These are phyloP conservation scores for Neophaeococcomyces mojaviensis DNA, from an alignment of 2,329 filamentous ascomycete species.

Conservation along the genomic window DNA sequence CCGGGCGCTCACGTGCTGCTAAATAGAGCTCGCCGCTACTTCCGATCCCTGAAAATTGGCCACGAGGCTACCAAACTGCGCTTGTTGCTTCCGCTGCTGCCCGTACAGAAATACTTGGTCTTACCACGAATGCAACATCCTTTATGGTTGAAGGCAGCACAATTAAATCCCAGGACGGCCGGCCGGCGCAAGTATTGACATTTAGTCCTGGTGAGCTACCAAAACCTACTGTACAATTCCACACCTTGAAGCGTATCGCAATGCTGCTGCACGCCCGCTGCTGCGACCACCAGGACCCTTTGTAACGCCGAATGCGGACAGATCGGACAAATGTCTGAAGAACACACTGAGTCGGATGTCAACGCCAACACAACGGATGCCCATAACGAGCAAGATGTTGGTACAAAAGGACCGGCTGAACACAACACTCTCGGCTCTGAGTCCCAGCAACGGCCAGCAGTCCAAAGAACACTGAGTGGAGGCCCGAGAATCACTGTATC, in stretches of 20 bases:
- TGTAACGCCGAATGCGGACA: slow-evolving; percentile 1
- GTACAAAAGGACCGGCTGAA: slow-evolving; percentile 20
- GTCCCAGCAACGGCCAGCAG: slow-evolving; percentile 20
- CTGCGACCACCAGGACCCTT: not conserved
- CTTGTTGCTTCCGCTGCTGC: not conserved
- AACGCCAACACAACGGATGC: slow-evolving; percentile 9
- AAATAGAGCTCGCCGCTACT: not conserved
- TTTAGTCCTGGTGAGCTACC: not conserved
- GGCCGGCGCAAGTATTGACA: not conserved
- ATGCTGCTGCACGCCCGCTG: not conserved
- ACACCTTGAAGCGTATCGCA: not conserved
- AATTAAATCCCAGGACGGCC: not conserved
- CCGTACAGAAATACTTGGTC: not conserved
- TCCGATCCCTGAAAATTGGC: not conserved
- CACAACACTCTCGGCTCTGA: slow-evolving; percentile 19
- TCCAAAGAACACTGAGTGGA: slow-evolving; percentile 9
- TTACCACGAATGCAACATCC: not conserved
- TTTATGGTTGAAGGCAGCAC: not conserved
- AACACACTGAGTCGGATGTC: slow-evolving; percentile 14
- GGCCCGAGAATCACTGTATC: slow-evolving; percentile 21
- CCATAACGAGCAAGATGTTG: slow-evolving; percentile 7
- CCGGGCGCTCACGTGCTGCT: not conserved
- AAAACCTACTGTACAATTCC: not conserved
- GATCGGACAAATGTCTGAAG: slow-evolving; percentile 21
- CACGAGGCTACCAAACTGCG: not conserved